Percentiles rank a stretch among this genome's conserved stretches.
phyloP scores from a whole-genome alignment of 108 stramenopile genomes.

The Stephanodiscus minutulus region DNA sequence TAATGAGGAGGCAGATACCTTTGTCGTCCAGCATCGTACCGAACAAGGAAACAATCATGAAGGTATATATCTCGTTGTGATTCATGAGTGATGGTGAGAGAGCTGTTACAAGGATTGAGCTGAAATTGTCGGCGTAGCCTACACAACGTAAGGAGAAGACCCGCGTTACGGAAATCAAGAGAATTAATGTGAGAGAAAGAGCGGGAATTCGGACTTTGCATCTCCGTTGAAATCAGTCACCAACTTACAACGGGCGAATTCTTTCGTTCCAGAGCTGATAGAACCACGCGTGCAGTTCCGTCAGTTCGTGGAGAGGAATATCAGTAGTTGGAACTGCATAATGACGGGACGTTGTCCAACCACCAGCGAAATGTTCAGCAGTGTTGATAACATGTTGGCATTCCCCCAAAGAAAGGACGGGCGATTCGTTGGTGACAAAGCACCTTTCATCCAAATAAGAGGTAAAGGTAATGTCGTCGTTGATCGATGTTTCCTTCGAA shows the following conservation, averaged over 20 bases:
- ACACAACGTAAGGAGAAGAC: neutral
- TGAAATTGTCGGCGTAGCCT: constrained; percentile 35
- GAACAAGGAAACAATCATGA: constrained; percentile 93
- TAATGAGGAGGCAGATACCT: constrained; percentile 81
- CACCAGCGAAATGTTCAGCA: constrained; percentile 50
- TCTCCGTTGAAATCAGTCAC: neutral
- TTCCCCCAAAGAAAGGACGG: constrained; percentile 38
- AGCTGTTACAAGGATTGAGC: neutral
- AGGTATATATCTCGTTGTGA: constrained; percentile 44
- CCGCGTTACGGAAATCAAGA: neutral
- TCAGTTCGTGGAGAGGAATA: constrained; percentile 81
- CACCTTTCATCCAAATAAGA: constrained; percentile 35
- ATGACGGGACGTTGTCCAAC: constrained; percentile 93
- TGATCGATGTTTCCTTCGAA: neutral
- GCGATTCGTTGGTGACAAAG: constrained; percentile 43
- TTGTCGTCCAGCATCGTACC: constrained; percentile 75
- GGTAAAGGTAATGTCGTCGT: constrained; percentile 11
- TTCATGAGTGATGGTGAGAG: neutral
- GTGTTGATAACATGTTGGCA: constrained; percentile 59
- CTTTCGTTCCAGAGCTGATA: constrained; percentile 30
- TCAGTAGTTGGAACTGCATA: constrained; percentile 97
- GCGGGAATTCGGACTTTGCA: neutral
- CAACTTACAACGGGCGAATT: constrained; percentile 34
- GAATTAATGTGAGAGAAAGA: neutral
- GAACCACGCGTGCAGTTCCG: constrained; percentile 61